Evolutionary conservation across 129 eudicot species (phyloP), one percentile per base, ranked within the genome.

Genomic region (Helianthus tuberosus): DNA sequence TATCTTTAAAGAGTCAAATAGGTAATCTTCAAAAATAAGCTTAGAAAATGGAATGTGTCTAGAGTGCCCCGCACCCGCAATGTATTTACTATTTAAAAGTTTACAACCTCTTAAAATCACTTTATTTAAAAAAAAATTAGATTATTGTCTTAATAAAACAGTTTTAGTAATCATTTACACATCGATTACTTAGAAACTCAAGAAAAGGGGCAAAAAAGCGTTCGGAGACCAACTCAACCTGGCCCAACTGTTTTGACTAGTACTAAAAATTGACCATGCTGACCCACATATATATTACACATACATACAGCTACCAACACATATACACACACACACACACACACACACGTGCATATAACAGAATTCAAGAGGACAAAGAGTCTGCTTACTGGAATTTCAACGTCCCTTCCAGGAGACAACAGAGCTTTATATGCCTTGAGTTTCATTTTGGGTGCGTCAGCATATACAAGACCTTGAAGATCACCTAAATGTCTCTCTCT

Each of bases 401-500:
- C 80, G 66, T 93, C 96, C 5, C 49, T 80, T 48, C 81, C 67
- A 14, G 59, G 60, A 60, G 92, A 89, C 29, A 71, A 64, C 47
- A 89, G 87, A 57, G 96, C 95, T 72, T 82, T 57, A 68, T 82
- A 82, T 79, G 96, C 96, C 84, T 78, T 72, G 13, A 95, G 87
- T 41, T 73, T 76, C 53, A 72, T n/a, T 80, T 71, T 88, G 17
- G 86, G 79, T 70, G 77, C 79, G 41, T 88, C 98, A 61, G 63
- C 44, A 63, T 66, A 86, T 32, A 82, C 89, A 67, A 83, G 64
- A 76, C 96, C 98, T 88, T 93, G 98, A 86, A 93, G 96, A 79
- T 79, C 96, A 66, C 98, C 98, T 49, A 87, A 62, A 78, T 93
- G 84, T 79, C 96, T 89, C 76, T 93, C 98, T 68, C 98, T 82